Conservation (phyloP, 1,284 basidiomycete genomes). For the Megacollybia platyphylla region DNA sequence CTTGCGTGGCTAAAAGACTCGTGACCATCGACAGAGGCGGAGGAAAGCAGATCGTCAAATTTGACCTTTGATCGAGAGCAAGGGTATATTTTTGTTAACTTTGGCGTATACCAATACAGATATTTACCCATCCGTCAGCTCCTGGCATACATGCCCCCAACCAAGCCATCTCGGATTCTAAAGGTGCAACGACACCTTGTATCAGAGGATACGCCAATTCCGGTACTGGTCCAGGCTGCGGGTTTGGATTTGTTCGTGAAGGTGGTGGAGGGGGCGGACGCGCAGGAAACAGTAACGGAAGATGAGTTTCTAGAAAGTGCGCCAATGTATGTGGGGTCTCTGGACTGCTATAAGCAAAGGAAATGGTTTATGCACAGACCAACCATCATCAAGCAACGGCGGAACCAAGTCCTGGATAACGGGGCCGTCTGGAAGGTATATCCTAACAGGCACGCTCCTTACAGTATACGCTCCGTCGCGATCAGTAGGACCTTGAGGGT, state of each 20-base stretch:
- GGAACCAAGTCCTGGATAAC: conserved; percentile 83
- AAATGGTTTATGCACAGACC: conserved; percentile 10
- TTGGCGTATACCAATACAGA: conserved; percentile 56
- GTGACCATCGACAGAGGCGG: conserved; percentile 62
- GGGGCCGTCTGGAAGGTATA: conserved; percentile 88
- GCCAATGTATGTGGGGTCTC: conserved; percentile 49
- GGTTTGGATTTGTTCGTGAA: conserved; percentile 1
- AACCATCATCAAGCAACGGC: conserved; percentile 61
- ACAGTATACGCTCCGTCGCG: conserved; percentile 74
- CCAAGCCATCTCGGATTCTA: conserved; percentile 89
- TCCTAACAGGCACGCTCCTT: conserved; percentile 75
- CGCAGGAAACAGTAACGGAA: conserved; percentile 55
- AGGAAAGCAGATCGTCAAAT: conserved; percentile 59
- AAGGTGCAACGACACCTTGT: conserved; percentile 80
- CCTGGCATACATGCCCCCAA: conserved; percentile 81
- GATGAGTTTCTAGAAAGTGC: conserved; percentile 45
- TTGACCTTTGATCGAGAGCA: conserved; percentile 30
- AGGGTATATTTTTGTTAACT: neutral
- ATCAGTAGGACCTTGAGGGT: conserved; percentile 43
- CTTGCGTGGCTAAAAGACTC: conserved; percentile 60
- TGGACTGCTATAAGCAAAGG: conserved; percentile 13
- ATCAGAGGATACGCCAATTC: conserved; percentile 61
- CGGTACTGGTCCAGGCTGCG: conserved; percentile 10
- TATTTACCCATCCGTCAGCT: conserved; percentile 89
- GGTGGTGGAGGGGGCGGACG: conserved; percentile 10